phyloP scores from a whole-genome alignment of 2,329 filamentous ascomycete genomes.

The Colletotrichum sublineola region DNA sequence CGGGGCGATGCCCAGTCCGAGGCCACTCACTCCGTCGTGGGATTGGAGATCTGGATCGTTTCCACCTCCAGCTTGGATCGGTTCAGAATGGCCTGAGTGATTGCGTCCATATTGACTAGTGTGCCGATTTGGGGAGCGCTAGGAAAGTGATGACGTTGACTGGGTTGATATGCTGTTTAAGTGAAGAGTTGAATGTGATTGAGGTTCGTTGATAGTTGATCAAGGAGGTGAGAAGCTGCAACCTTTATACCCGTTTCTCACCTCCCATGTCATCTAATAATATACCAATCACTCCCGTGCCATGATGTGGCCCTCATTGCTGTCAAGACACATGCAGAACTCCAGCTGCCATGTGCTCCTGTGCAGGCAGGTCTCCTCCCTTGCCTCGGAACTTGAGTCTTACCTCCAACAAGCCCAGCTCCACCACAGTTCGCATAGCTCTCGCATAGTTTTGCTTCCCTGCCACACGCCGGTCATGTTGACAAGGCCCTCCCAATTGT shows the following conservation, averaged over 20 bases:
- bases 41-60: constrained; percentile 49
- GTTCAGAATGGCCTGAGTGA: constrained; percentile 49
- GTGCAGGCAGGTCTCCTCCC: constrained; percentile 10
- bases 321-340: constrained; percentile 38
- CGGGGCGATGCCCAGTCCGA: background rate
- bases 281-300: constrained; percentile 26
- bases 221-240: background rate
- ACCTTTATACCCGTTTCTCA: constrained; percentile 30
- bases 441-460: constrained; percentile 34
- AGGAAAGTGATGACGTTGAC: constrained; percentile 29
- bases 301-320: constrained; percentile 7
- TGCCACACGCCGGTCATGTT: constrained; percentile 13
- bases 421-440: constrained; percentile 35
- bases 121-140: constrained; percentile 20
- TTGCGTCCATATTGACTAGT: constrained; percentile 45
- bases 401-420: constrained; percentile 29
- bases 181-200: constrained; percentile 13
- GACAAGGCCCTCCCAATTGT: constrained; percentile 28
- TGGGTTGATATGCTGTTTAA: constrained; percentile 7
- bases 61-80: constrained; percentile 48
- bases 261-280: constrained; percentile 20
- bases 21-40: constrained; percentile 49
- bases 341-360: constrained; percentile 30
- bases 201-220: background rate
- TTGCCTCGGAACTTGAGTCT: constrained; percentile 38